Percentiles rank a stretch among this genome's conserved stretches.
Evolutionary conservation across 2,329 filamentous ascomycete species (phyloP).

Genomic region (Metarhizium robertsii): DNA sequence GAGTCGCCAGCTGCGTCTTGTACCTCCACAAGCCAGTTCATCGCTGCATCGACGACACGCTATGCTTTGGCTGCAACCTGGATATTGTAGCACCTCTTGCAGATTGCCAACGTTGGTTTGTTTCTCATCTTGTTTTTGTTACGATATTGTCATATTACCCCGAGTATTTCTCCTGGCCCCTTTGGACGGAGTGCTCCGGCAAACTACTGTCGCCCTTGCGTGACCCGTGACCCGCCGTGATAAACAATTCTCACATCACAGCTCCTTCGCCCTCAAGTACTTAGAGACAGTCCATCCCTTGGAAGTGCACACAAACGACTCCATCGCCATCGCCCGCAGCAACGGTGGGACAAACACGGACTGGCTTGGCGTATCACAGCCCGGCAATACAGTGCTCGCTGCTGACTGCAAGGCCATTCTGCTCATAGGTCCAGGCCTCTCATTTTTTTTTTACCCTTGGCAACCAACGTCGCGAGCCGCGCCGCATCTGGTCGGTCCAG

Average conservation of each 20-base stretch:
- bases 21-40: not conserved
- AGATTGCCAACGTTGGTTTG: too few relatives aligned
- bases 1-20: slow-evolving; percentile 9
- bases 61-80: not conserved
- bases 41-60: slow-evolving; percentile 1
- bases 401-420: not conserved
- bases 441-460: slow-evolving; percentile 1
- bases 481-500: slow-evolving; percentile 1
- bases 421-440: not conserved
- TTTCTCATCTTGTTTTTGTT: too few relatives aligned
- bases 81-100: too few relatives aligned
- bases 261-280: not conserved
- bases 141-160: too few relatives aligned
- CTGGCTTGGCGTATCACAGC: slow-evolving; percentile 2
- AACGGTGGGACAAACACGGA: slow-evolving; percentile 9
- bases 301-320: slow-evolving; percentile 1
- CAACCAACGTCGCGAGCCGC: slow-evolving; percentile 11
- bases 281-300: not conserved
- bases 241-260: not conserved
- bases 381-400: not conserved
- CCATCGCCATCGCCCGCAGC: slow-evolving; percentile 3
- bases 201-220: not conserved
- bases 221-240: not conserved
- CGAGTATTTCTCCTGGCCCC: too few relatives aligned
- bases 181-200: not conserved